Base-by-base conservation (phyloP, 1,284 basidiomycete genomes). In the Naganishia cerealis region DNA sequence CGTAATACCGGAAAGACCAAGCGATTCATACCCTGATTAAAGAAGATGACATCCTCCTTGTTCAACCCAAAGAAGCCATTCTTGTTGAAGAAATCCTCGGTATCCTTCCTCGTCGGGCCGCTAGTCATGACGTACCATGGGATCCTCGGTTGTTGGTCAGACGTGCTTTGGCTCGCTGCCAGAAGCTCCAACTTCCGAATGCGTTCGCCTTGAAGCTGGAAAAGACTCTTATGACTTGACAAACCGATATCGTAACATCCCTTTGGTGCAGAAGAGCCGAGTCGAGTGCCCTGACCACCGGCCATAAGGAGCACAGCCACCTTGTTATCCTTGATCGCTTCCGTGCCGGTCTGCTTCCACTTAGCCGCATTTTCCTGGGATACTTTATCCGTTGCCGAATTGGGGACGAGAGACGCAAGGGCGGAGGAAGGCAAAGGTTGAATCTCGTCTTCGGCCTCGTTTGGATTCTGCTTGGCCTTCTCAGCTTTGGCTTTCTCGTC, bases 91-190 rank as follows among this genome's bases (percentile, higher is more conserved):
- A 90, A 99, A 52, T 83, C 82, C 79, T 93, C 90, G 33, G 96
- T 99, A 65, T 90, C 89, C 67, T 82, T 83, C 71, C 94, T 87
- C 36, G 96, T 99, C 33, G 96, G 95, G 18, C 94, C 94, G 76
- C 91, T 94, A 68, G 95, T 99, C 96, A 99, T 99, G 76, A 99
- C 88, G 83, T 97, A 99, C 96, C 96, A 99, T 62, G 88, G 90
- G 70, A 98, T 87, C 67, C 86, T 80, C 15, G 40, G 29, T 39
- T 16, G 5, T 10, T 18, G 29, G 29, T 33, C 29, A 33, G 29
- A 24, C 46, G 7, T n/a, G 63, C 89, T 87, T 39, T 10, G 3
- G n/a, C n/a, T 24, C 46, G 46, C 74, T 73, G 94, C 94, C 57
- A 98, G 80, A 38, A 81, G 81, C 81, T 95, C 90, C 62, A 99